Conservation (phyloP, 2,329 filamentous ascomycete genomes). For the Colletotrichum agaves region DNA sequence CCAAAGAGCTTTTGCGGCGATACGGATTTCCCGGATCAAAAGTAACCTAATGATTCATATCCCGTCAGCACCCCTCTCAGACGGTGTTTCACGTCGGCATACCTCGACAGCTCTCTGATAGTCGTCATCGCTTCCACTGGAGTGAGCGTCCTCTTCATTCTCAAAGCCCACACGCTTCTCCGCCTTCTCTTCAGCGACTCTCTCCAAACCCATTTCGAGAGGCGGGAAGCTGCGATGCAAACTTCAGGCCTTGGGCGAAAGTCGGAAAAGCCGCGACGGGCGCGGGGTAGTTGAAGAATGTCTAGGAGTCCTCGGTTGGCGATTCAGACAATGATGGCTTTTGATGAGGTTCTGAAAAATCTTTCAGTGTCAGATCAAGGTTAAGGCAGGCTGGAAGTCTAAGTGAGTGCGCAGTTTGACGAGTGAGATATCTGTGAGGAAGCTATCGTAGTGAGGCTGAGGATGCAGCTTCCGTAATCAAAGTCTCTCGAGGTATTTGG, state of each 20-base stretch:
- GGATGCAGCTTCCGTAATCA: constrained; percentile 10
- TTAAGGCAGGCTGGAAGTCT: not conserved
- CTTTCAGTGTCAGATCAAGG: constrained; percentile 8
- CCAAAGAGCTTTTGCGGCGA: constrained; percentile 74
- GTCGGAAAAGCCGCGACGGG: constrained; percentile 4
- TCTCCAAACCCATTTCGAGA: constrained; percentile 9
- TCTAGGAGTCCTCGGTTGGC: not conserved
- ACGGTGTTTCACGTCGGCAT: constrained; percentile 35
- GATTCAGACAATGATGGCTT: not conserved
- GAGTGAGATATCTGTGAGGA: constrained; percentile 1
- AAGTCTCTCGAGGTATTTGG: not conserved
- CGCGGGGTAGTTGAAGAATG: constrained; percentile 28
- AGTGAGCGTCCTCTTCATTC: constrained; percentile 51
- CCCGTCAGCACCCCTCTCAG: constrained; percentile 1
- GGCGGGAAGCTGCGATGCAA: not conserved
- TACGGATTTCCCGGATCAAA: constrained; percentile 71
- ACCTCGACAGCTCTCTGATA: constrained; percentile 62
- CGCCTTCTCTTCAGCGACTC: constrained; percentile 29
- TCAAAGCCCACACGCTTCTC: constrained; percentile 43
- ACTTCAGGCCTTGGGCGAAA: constrained; percentile 2
- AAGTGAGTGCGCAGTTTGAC: constrained; percentile 1
- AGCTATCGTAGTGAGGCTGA: not conserved
- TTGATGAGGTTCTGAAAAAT: not conserved
- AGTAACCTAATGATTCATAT: constrained; percentile 59
- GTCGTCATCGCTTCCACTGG: constrained; percentile 63